A percentile compares a stretch with the other conserved stretches of the same genome.
Evolutionary conservation across 2,329 filamentous ascomycete genomes (phyloP).

Genomic region (Fusarium sp.): DNA sequence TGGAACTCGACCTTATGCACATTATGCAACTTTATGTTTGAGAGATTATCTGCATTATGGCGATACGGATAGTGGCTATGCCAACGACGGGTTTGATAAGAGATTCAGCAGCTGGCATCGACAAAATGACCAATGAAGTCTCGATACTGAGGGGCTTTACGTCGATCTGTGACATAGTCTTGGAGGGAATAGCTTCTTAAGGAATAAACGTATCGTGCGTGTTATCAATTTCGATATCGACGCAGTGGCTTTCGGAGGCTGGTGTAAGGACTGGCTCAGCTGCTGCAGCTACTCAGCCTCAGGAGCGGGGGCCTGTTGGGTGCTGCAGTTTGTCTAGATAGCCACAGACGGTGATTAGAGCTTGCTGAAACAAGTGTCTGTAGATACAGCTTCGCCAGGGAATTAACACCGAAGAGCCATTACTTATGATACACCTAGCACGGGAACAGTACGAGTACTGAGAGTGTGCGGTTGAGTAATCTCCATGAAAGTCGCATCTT

Average conservation of each 20-base stretch:
- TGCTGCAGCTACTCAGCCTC: too few relatives aligned
- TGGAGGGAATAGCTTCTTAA: not conserved
- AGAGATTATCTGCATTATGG: not conserved
- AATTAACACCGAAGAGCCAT: too few relatives aligned
- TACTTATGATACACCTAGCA: too few relatives aligned
- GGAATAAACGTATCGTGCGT: not conserved
- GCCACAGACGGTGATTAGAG: too few relatives aligned
- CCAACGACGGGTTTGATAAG: not conserved
- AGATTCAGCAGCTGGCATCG: not conserved
- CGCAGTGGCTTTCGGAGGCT: not conserved
- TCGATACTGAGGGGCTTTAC: not conserved
- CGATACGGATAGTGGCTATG: not conserved
- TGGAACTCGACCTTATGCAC: not conserved
- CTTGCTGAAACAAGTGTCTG: too few relatives aligned
- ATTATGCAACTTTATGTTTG: not conserved
- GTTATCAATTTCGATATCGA: not conserved
- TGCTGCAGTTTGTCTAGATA: too few relatives aligned
- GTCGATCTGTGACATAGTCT: not conserved
- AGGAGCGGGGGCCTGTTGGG: too few relatives aligned
- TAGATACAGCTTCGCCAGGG: too few relatives aligned
- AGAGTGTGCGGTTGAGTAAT: too few relatives aligned
- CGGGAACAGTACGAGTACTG: too few relatives aligned
- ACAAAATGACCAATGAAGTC: not conserved
- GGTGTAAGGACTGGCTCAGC: not conserved
- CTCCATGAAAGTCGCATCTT: too few relatives aligned